Conservation (phyloP, 306 rosid genomes). For the Glycine latifolia region DNA sequence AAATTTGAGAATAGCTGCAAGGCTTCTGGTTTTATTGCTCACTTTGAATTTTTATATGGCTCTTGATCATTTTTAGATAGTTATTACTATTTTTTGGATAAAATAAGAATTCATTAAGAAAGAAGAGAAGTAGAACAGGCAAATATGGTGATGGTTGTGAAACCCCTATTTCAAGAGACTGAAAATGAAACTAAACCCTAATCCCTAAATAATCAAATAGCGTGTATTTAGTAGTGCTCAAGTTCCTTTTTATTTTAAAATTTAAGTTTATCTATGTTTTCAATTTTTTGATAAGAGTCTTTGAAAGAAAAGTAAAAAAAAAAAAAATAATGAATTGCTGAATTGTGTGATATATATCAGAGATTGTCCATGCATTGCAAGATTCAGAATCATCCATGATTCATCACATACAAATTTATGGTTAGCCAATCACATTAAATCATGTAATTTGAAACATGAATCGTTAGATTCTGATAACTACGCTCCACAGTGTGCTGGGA, state of each 20-base stretch:
- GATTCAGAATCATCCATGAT: not conserved
- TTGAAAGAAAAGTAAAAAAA: not conserved
- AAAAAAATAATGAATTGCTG: not conserved
- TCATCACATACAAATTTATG: not conserved
- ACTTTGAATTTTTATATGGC: not conserved
- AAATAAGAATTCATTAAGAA: not conserved
- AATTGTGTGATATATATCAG: not conserved
- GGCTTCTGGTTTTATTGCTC: not conserved
- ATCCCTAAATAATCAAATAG: no score
- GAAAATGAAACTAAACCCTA: not conserved
- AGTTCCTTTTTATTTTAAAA: no score
- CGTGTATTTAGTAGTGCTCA: not conserved
- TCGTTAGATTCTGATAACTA: not conserved
- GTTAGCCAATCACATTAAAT: not conserved
- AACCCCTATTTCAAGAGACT: not conserved
- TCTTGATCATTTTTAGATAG: not conserved
- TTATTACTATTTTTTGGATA: not conserved
- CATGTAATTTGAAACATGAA: not conserved
- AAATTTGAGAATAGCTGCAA: slow-evolving; percentile 12
- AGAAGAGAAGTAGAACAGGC: not conserved
- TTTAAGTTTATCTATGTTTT: no score
- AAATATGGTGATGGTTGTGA: no score
- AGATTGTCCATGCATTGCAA: not conserved
- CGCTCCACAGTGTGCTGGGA: not conserved
- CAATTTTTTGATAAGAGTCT: not conserved